A percentile compares a stretch with the other conserved stretches of the same genome.
Evolutionary conservation across 805 yeast genomes (phyloP).

Genomic region (Nakazawaea laoshanensis): DNA sequence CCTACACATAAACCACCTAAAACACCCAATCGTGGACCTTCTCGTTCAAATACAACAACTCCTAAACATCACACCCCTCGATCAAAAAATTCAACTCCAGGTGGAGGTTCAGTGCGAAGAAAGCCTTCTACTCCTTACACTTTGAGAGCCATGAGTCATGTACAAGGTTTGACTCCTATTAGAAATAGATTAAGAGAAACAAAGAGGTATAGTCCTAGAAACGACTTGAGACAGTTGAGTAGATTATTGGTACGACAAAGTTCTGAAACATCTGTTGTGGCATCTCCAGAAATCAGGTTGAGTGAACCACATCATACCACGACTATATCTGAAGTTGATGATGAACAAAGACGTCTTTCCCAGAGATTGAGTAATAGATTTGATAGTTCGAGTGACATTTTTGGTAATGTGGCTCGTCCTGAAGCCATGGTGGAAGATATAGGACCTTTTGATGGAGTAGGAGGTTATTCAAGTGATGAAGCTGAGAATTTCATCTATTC

Average conservation of each 20-base stretch:
- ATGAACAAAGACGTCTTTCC: conserved; percentile 6
- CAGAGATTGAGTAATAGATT: conserved; percentile 10
- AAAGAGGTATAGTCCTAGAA: conserved; percentile 22
- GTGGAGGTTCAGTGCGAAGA: conserved; percentile 16
- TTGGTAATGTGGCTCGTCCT: conserved; percentile 9
- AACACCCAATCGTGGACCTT: conserved; percentile 10
- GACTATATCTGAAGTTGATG: conserved; percentile 5
- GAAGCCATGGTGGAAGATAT: conserved; percentile 8
- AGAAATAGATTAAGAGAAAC: conserved; percentile 7
- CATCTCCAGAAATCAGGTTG: background rate
- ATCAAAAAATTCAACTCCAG: conserved; percentile 12
- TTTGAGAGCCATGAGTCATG: conserved; percentile 17
- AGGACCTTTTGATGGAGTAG: background rate
- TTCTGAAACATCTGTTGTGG: too few species aligned
- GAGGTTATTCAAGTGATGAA: conserved; percentile 5
- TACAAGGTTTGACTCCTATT: conserved; percentile 18
- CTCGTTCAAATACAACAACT: conserved; percentile 5
- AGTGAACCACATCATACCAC: conserved; percentile 4
- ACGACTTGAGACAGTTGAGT: conserved; percentile 21
- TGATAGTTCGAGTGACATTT: conserved; percentile 6
- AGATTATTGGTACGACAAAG: conserved; percentile 19
- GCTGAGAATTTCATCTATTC: conserved; percentile 11
- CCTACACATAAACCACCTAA: conserved; percentile 6
- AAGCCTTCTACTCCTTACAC: conserved; percentile 24
- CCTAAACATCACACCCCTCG: conserved; percentile 11